phyloP scores from a whole-genome alignment of 345 rosid species.

The Populus pruinosa region DNA sequence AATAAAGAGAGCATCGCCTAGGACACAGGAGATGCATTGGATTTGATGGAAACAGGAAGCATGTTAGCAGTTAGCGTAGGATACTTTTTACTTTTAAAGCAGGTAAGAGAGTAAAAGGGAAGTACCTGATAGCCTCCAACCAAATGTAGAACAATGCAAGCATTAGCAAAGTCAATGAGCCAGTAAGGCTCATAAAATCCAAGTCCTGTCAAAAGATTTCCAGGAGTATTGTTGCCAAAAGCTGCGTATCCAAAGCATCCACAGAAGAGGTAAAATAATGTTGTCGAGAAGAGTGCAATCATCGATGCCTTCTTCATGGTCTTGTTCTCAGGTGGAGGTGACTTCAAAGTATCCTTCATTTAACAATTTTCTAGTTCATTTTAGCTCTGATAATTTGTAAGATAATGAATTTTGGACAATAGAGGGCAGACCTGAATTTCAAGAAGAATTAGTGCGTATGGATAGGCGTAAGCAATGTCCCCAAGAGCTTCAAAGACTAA shows the following conservation, averaged over 20 bases:
- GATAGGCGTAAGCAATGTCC: conserved; percentile 37
- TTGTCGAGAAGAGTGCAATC: background rate
- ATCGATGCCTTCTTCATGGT: conserved; percentile 19
- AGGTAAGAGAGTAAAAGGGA: background rate
- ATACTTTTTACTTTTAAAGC: background rate
- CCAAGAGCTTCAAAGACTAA: conserved; percentile 25
- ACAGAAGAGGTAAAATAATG: conserved; percentile 15
- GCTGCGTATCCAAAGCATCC: conserved; percentile 20
- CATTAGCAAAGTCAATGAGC: conserved; percentile 3
- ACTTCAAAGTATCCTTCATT: conserved; percentile 42
- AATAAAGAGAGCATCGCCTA: no score
- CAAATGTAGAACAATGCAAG: conserved; percentile 8
- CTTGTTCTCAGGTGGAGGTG: conserved; percentile 19
- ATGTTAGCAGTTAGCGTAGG: background rate
- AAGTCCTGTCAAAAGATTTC: conserved; percentile 11
- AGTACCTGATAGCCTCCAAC: conserved; percentile 7
- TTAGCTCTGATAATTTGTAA: background rate
- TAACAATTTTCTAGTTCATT: background rate
- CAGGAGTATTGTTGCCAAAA: conserved; percentile 1
- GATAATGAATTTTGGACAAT: background rate
- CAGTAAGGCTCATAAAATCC: conserved; percentile 8
- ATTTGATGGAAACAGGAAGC: background rate
- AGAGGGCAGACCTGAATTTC: conserved; percentile 36
- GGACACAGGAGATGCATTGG: no score
- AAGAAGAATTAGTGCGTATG: conserved; percentile 25